Evolutionary conservation across 805 yeast species (phyloP).

Genomic region (Ogataea pignaliae): DNA sequence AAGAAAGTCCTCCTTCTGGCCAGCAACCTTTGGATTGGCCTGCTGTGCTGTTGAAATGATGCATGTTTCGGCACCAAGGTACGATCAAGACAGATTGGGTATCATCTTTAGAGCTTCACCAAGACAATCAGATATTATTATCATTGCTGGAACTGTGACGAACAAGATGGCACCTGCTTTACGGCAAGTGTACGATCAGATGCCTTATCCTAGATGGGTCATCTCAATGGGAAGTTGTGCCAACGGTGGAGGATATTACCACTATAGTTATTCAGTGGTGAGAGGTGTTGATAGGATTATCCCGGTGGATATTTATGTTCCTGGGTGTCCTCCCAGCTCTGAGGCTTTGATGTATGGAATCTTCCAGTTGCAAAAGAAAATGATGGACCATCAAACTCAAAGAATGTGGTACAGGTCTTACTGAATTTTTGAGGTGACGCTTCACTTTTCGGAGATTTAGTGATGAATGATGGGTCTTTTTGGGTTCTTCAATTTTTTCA

Average conservation of each 20-base stretch:
- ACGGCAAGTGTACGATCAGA: conserved; percentile 89
- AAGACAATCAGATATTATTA: conserved; percentile 88
- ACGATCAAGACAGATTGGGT: conserved; percentile 89
- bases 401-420: conserved; percentile 78
- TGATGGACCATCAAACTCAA: conserved; percentile 75
- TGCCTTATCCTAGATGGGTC: conserved; percentile 95
- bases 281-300: conserved; percentile 86
- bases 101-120: conserved; percentile 93
- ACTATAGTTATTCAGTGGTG: conserved; percentile 82
- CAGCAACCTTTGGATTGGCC: conserved; percentile 86
- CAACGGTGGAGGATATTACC: conserved; percentile 91
- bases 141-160: conserved; percentile 88
- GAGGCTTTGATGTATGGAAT: conserved; percentile 91
- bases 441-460: too few species aligned
- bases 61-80: conserved; percentile 88
- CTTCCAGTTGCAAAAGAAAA: conserved; percentile 84
- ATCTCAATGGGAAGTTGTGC: conserved; percentile 94
- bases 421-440: conserved; percentile 13
- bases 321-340: conserved; percentile 90
- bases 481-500: not conserved
- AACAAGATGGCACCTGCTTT: conserved; percentile 92
- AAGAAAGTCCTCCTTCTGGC: conserved; percentile 89
- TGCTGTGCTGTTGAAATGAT: conserved; percentile 96
- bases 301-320: conserved; percentile 87
- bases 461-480: too few species aligned